Base-by-base conservation (phyloP, 805 yeast species). In the Saccharomyces eubayanus region DNA sequence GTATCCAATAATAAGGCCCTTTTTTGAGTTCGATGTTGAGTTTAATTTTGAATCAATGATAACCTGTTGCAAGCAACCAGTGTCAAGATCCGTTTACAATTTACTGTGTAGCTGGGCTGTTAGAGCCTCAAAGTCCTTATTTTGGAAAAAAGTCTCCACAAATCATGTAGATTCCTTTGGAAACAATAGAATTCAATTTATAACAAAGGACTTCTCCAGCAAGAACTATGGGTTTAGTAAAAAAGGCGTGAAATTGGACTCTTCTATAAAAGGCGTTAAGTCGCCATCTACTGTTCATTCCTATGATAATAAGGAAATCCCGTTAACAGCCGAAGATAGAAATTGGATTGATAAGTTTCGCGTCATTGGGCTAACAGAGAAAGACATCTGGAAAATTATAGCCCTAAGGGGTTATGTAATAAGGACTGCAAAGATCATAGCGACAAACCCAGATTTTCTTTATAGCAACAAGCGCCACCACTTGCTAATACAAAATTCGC, bases 331-430 rank as follows among this genome's bases (percentile, higher is more conserved):
- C 2, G 86, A 81, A 54, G 96, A 88, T 66, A 75, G 78, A 53
- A 76, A 76, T 31, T 86, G 96, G 90, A 72, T 89, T n/a, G 80
- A 80, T 40, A 82, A 84, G 57, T 72, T 92, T 46, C 77, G 80
- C 48, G 75, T 84, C 2, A 75, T 88, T n/a, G 98, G 97, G 0
- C 70, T 92, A 51, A 75, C 74, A 6, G 89, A 83, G 9, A 75
- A 74, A 6, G 95, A 89, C 47, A 61, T 88, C 28, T 92, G 97
- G 97, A 92, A 91, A 66, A 70, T 92, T 11, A 83, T 84, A 14
- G 80, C 80, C 2, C 68, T 89, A 53, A 75, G 91, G 53, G 84
- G 84, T 29, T 87, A 89, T 59, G 77, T 91, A 8, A 76, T 71
- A 55, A 80, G 83, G 49, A 80, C 82, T 3, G 79, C 87, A 1